Evolutionary conservation across 768 basidiomycete species (phyloP).

Genomic region (Naganishia onofrii): DNA sequence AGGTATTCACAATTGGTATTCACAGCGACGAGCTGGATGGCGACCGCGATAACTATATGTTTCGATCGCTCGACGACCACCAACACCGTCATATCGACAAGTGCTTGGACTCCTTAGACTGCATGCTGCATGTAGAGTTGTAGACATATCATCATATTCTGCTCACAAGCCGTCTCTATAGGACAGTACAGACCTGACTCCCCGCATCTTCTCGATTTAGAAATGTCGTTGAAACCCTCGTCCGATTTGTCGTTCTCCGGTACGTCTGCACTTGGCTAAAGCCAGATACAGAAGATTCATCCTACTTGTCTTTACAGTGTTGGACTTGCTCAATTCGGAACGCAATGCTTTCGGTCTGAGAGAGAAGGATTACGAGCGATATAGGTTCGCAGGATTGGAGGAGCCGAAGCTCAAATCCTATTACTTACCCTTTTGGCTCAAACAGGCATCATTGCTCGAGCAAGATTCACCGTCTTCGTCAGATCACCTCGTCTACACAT

Average conservation of each 20-base stretch:
- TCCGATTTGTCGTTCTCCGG: slow-evolving; percentile 23
- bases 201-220: neutral
- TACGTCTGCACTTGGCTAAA: neutral
- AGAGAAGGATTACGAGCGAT: slow-evolving; percentile 81
- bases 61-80: neutral
- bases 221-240: neutral
- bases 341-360: slow-evolving; percentile 85
- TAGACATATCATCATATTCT: neutral
- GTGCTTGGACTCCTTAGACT: too few species aligned
- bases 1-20: too few species aligned
- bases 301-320: slow-evolving; percentile 57
- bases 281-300: neutral
- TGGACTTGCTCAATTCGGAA: slow-evolving; percentile 81
- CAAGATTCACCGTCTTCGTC: slow-evolving; percentile 81
- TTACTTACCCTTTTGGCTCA: neutral
- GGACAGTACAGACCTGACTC: neutral
- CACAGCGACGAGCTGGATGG: too few species aligned
- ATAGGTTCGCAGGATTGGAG: slow-evolving; percentile 60
- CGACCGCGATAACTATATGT: too few species aligned
- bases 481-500: slow-evolving; percentile 76
- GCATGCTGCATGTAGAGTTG: neutral
- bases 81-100: too few species aligned
- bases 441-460: slow-evolving; percentile 85
- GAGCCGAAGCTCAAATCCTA: too few species aligned
- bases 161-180: too few species aligned